phyloP scores from a whole-genome alignment of 192 early-diverging fungal species.

The Chytriomyces sp. region DNA sequence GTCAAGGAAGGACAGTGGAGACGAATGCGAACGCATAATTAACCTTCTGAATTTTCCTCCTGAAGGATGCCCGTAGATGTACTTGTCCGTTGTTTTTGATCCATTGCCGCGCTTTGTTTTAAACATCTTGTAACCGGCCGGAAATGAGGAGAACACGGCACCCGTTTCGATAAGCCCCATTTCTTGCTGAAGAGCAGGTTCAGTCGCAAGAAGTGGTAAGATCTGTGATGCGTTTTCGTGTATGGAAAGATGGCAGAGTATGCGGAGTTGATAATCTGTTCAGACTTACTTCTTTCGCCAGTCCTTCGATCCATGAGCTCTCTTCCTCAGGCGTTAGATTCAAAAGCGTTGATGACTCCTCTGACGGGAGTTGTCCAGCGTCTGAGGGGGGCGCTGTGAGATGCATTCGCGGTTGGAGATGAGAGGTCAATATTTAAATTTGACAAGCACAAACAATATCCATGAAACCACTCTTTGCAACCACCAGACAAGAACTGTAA shows the following conservation, averaged over 20 bases:
- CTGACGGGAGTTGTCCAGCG: not conserved
- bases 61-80: conserved; percentile 1
- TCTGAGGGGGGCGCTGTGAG: not conserved
- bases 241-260: not conserved
- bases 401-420: not conserved
- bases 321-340: not conserved
- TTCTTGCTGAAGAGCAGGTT: not conserved
- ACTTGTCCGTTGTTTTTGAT: not conserved
- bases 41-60: conserved; percentile 12
- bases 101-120: not conserved
- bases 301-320: not conserved
- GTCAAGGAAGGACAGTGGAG: not conserved
- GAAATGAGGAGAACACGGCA: not conserved
- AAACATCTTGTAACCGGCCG: not conserved
- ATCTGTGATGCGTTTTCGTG: not conserved
- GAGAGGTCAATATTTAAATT: not conserved
- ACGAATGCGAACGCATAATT: not conserved
- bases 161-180: not conserved
- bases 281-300: not conserved
- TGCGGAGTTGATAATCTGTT: not conserved
- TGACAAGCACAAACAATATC: not conserved
- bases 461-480: too few relatives aligned
- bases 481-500: too few relatives aligned
- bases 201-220: not conserved
- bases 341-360: not conserved